These are phyloP conservation scores for Kwoniella heveanensis DNA, from an alignment of 768 basidiomycete species.

Conservation along the genomic window DNA sequence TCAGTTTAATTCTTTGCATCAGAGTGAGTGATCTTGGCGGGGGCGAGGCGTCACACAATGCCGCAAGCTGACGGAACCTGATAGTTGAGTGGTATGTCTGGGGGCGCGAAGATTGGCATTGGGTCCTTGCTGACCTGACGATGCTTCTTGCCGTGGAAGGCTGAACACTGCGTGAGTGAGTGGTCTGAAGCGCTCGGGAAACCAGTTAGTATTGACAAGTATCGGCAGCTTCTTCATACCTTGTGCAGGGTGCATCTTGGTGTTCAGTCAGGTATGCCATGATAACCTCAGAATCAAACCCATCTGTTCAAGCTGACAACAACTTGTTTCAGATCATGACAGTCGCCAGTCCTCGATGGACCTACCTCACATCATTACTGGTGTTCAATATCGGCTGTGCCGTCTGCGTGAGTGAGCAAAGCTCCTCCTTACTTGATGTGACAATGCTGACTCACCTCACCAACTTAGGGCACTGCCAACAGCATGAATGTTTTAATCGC, in stretches of 20 bases:
- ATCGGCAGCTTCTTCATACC: constrained; percentile 37
- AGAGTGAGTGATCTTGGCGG: constrained; percentile 31
- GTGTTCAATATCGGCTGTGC: constrained; percentile 35
- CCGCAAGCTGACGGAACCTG: no score
- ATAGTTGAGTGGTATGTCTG: background rate
- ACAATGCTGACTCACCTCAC: background rate
- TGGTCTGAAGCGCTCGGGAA: no score
- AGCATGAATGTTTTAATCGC: constrained; percentile 37
- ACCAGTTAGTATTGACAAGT: no score
- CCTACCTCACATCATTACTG: constrained; percentile 25
- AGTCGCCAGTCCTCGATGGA: constrained; percentile 26
- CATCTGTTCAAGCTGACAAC: no score
- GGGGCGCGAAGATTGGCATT: no score
- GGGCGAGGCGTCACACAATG: background rate
- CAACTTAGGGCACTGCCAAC: constrained; percentile 20
- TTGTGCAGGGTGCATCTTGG: constrained; percentile 32
- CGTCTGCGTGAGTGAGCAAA: constrained; percentile 25
- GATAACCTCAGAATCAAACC: no score
- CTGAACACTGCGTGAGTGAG: no score
- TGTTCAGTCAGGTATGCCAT: constrained; percentile 28
- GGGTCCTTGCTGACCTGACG: no score
- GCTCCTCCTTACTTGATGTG: background rate
- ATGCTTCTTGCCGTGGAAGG: no score
- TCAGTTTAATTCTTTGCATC: constrained; percentile 23
- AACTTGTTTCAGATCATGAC: constrained; percentile 45